Conservation (phyloP, 805 yeast genomes). For the Metschnikowia henanensis region DNA sequence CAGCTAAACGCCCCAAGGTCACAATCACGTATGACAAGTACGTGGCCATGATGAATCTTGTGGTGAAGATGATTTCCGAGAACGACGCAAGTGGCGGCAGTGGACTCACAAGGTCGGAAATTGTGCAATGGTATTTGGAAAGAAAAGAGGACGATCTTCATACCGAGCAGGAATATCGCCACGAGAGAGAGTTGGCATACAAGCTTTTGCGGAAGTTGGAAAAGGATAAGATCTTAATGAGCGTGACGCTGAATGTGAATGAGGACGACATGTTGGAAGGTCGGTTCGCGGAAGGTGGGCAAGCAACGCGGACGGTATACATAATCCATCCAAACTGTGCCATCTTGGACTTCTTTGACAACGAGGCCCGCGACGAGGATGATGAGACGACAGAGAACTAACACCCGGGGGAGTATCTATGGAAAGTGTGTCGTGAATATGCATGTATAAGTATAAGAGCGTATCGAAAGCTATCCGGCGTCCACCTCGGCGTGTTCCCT, state of each 20-base stretch:
- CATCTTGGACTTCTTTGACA: constrained; percentile 61
- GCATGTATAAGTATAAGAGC: constrained; percentile 1
- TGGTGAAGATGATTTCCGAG: constrained; percentile 64
- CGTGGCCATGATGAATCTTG: constrained; percentile 75
- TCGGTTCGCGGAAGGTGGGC: constrained; percentile 11
- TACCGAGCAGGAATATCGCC: constrained; percentile 67
- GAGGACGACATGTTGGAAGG: constrained; percentile 25
- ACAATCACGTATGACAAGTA: constrained; percentile 82
- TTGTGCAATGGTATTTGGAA: constrained; percentile 79
- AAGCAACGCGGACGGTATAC: constrained; percentile 30
- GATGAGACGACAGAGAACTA: constrained; percentile 3
- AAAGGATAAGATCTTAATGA: constrained; percentile 80
- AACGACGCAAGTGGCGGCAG: constrained; percentile 47
- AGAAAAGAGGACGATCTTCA: constrained; percentile 70
- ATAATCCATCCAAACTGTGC: constrained; percentile 81
- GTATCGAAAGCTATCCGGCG: not conserved
- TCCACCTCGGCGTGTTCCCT: not conserved
- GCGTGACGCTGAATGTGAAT: constrained; percentile 35
- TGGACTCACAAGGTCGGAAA: constrained; percentile 66
- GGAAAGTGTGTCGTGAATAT: not conserved
- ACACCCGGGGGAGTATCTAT: not conserved
- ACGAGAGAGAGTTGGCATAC: constrained; percentile 66
- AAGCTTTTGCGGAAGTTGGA: constrained; percentile 84
- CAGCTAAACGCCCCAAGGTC: constrained; percentile 28
- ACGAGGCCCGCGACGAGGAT: constrained; percentile 14